Base-by-base conservation (phyloP, 345 rosid species). In the Hypericum androsaemum region DNA sequence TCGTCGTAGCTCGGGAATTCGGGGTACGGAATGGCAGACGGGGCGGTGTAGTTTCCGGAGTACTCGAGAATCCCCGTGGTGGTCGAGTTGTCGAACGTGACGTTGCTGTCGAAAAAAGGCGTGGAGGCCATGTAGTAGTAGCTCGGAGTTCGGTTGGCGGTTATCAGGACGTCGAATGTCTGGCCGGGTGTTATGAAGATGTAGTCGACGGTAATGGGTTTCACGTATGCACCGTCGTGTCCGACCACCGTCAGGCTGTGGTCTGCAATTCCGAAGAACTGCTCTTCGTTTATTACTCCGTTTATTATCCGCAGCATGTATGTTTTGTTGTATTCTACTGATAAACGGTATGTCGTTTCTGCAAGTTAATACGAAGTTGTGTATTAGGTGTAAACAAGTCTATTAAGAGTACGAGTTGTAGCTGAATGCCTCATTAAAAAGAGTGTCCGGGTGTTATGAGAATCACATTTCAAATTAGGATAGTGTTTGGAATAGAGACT, bases 21-120 rank as follows among this genome's bases (percentile, higher is more conserved):
- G 56, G 80, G 87, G 0, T 72, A 56, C 5, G 70, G 71, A 22
- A 78, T 53, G 3, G 59, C 43, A 53, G 74, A 70, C 62, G 80
- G 75, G 37, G 77, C 65, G 2, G 10, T 39, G 38, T 17, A 13
- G 40, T 9, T 61, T 7, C 12, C 38, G 10, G 41, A 6, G 16
- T 37, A n/a, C 64, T 51, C 38, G 9, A 10, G 49, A 54, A 7
- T 7, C 32, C 28, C 50, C 16, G 0, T 0, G 48, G 46, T 64
- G 12, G 12, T 41, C 12, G 47, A 39, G 14, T 70, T 68, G 28
- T 64, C 54, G 35, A 38, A 45, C 2, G 4, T 22, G 2, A 28
- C 32, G 22, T 17, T 3, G 22, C 51, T 60, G 13, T 62, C 53
- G 11, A 16, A 36, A 16, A 8, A 62, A 14, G 68, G 66, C 14